phyloP scores from a whole-genome alignment of 1,284 basidiomycete genomes.

The Sutorius eximius region DNA sequence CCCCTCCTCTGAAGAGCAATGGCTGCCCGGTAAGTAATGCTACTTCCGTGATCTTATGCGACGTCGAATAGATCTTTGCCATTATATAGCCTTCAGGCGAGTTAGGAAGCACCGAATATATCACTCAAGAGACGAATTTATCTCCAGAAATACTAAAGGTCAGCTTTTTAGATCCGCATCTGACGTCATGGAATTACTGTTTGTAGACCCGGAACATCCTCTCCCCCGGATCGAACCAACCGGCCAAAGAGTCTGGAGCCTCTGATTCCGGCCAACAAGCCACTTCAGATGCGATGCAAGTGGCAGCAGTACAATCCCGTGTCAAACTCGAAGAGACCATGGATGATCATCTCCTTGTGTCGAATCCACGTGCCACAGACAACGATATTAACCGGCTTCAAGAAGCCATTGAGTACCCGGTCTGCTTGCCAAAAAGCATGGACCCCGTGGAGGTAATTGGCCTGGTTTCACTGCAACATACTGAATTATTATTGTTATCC shows the following conservation, averaged over 20 bases:
- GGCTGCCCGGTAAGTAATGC: slow-evolving; percentile 12
- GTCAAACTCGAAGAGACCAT: slow-evolving; percentile 1
- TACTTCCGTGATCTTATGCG: not conserved
- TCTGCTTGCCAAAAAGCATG: slow-evolving; percentile 3
- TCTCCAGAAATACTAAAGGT: slow-evolving; percentile 16
- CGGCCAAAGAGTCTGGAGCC: slow-evolving; percentile 1
- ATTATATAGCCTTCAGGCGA: slow-evolving; percentile 5
- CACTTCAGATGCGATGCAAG: not conserved
- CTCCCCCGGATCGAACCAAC: not conserved
- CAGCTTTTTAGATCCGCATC: slow-evolving; percentile 1
- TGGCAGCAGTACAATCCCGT: not conserved
- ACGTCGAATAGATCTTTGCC: not conserved
- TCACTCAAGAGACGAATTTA: not conserved
- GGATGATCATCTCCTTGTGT: not conserved
- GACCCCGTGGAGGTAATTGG: slow-evolving; percentile 13
- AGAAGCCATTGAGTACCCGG: not conserved
- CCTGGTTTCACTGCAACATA: not conserved
- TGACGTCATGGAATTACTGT: not conserved
- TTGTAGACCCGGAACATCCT: slow-evolving; percentile 8
- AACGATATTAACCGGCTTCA: not conserved
- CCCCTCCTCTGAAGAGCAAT: not conserved
- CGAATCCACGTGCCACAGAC: not conserved
- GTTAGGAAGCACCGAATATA: not conserved
- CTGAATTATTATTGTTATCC: not conserved
- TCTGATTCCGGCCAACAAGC: not conserved